Evolutionary conservation across 164 flowering plant species (phyloP).

Genomic region (Santalum album): DNA sequence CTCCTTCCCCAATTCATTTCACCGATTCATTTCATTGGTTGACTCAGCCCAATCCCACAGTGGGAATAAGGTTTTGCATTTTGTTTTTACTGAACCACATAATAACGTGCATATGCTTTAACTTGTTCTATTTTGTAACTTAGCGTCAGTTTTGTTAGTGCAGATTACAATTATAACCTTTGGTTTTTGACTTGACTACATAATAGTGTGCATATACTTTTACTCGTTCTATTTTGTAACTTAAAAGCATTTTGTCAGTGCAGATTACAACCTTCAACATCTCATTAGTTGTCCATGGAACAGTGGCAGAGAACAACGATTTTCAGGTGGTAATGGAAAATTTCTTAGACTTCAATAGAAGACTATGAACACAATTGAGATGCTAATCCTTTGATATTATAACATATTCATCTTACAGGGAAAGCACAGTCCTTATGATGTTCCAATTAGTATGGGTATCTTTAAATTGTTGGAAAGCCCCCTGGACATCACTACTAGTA

Average conservation of each 20-base stretch:
- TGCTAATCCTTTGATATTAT: conserved; percentile 6
- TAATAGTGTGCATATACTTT: not conserved
- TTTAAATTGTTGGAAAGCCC: conserved; percentile 71
- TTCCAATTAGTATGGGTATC: conserved; percentile 78
- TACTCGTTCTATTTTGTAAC: not conserved
- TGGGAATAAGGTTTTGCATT: not conserved
- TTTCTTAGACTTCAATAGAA: not conserved
- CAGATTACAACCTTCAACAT: conserved; percentile 94
- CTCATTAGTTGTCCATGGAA: conserved; percentile 88
- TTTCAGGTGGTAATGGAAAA: conserved; percentile 48
- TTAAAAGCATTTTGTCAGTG: conserved; percentile 4
- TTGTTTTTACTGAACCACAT: not conserved
- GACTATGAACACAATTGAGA: not conserved
- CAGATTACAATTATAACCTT: conserved; percentile 90
- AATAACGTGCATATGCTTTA: not conserved
- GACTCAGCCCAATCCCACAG: no score
- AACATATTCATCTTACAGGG: conserved; percentile 33
- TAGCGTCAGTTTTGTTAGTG: conserved; percentile 4
- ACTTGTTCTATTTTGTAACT: not conserved
- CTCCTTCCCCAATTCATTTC: no score
- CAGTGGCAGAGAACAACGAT: conserved; percentile 77
- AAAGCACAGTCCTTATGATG: conserved; percentile 55
- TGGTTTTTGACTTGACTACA: not conserved
- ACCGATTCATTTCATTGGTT: no score
- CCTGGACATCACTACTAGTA: conserved; percentile 76